Evolutionary conservation across 305 asterid species (phyloP).

Genomic region (Fraxinus floribunda): DNA sequence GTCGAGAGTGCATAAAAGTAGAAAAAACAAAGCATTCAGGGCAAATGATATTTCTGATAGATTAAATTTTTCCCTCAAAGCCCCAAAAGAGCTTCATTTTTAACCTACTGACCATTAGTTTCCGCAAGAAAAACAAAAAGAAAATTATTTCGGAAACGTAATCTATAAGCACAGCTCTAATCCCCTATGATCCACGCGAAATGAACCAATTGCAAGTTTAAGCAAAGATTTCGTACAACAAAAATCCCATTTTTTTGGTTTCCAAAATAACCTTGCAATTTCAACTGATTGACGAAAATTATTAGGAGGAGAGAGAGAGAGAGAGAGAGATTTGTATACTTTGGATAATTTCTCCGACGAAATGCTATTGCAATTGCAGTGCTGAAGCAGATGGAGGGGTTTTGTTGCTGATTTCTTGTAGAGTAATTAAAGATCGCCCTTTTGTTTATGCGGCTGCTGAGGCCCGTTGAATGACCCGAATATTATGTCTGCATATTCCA

Average conservation of each 20-base stretch:
- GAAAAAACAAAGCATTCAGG: not conserved
- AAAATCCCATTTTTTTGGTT: not conserved
- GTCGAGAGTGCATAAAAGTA: not conserved
- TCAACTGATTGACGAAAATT: not conserved
- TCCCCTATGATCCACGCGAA: not conserved
- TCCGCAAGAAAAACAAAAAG: not conserved
- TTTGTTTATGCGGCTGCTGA: not conserved
- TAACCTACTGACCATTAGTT: not conserved
- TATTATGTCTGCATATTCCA: not conserved
- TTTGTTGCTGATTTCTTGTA: not conserved
- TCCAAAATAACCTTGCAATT: not conserved
- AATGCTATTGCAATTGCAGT: not conserved
- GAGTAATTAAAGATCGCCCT: not conserved
- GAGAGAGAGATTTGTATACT: not conserved
- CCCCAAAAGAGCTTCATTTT: conserved; percentile 2
- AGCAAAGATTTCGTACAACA: not conserved
- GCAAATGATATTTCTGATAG: not conserved
- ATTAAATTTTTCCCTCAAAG: not conserved
- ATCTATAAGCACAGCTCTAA: not conserved
- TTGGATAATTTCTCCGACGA: not conserved
- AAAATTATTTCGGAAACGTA: too few species aligned
- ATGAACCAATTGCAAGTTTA: not conserved
- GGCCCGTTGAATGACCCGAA: not conserved
- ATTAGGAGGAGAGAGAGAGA: not conserved
- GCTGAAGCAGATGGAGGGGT: not conserved